These are phyloP conservation scores for Cryphonectria japonica DNA, from an alignment of 2,329 filamentous ascomycete species.

Conservation along the genomic window DNA sequence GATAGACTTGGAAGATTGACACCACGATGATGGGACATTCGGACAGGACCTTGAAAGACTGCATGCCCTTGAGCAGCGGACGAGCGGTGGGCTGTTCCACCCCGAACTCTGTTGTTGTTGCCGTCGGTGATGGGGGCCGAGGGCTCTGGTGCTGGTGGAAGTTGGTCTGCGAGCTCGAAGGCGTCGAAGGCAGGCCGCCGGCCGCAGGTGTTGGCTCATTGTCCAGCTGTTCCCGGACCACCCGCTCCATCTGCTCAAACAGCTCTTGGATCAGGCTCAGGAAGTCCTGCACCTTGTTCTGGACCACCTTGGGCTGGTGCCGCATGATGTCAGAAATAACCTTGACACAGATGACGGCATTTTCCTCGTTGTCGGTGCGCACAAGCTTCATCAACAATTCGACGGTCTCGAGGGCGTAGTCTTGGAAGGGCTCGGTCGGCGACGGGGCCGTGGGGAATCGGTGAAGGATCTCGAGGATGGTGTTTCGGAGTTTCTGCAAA, in stretches of 20 bases:
- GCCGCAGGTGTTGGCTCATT: conserved; percentile 63
- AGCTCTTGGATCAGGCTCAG: conserved; percentile 91
- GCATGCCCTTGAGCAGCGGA: conserved; percentile 88
- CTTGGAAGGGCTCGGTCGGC: conserved; percentile 80
- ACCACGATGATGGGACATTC: conserved; percentile 99
- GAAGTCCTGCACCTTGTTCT: conserved; percentile 83
- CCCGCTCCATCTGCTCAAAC: conserved; percentile 91
- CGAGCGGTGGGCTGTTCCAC: conserved; percentile 80
- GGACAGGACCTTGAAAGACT: conserved; percentile 97
- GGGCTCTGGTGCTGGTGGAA: conserved; percentile 73
- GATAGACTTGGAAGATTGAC: conserved; percentile 94
- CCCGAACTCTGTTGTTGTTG: conserved; percentile 78
- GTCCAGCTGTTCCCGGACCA: conserved; percentile 95
- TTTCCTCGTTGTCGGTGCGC: conserved; percentile 94
- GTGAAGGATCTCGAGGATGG: conserved; percentile 91
- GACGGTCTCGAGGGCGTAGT: conserved; percentile 84
- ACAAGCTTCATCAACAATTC: conserved; percentile 89
- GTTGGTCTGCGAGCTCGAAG: conserved; percentile 66
- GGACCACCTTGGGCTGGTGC: conserved; percentile 82
- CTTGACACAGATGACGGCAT: conserved; percentile 97
- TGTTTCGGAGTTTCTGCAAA: conserved; percentile 81
- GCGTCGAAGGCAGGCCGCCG: conserved; percentile 69
- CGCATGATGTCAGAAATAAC: conserved; percentile 96
- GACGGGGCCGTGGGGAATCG: conserved; percentile 73
- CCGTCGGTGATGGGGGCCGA: conserved; percentile 85